Conservation (phyloP, 2,329 filamentous ascomycete species). For the Allantophomopsis lycopodina region DNA sequence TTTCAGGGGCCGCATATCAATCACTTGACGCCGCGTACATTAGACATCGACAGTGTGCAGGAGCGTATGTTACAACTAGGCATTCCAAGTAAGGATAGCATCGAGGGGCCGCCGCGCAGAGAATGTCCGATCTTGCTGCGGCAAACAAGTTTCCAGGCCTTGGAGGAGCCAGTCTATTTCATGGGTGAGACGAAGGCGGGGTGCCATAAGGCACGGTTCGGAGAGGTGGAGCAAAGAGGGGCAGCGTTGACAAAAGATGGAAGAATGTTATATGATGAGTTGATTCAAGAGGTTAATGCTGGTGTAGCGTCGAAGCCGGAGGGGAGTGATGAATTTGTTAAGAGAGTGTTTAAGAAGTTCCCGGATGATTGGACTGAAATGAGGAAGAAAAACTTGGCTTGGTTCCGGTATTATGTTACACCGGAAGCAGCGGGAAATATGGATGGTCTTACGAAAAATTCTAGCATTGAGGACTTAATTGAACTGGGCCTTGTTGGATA, state of each 20-base stretch:
- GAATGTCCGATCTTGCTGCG: slow-evolving; percentile 31
- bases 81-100: slow-evolving; percentile 30
- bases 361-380: slow-evolving; percentile 28
- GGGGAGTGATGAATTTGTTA: slow-evolving; percentile 3
- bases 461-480: slow-evolving; percentile 19
- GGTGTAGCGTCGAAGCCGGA: slow-evolving; percentile 1
- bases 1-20: slow-evolving; percentile 34
- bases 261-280: slow-evolving; percentile 28
- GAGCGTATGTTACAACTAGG: slow-evolving; percentile 24
- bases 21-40: slow-evolving; percentile 34
- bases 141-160: slow-evolving; percentile 37
- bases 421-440: not conserved
- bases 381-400: slow-evolving; percentile 22
- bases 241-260: slow-evolving; percentile 32
- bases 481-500: slow-evolving; percentile 18
- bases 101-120: slow-evolving; percentile 34
- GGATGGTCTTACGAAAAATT: not conserved
- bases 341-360: slow-evolving; percentile 19
- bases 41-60: slow-evolving; percentile 32
- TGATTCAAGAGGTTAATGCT: slow-evolving; percentile 17
- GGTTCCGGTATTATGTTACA: slow-evolving; percentile 21
- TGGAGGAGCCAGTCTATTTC: slow-evolving; percentile 32
- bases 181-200: slow-evolving; percentile 15
- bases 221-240: slow-evolving; percentile 38
- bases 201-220: slow-evolving; percentile 33